Base-by-base conservation (phyloP, 768 basidiomycete genomes). In the Dacryopinax spathularia region DNA sequence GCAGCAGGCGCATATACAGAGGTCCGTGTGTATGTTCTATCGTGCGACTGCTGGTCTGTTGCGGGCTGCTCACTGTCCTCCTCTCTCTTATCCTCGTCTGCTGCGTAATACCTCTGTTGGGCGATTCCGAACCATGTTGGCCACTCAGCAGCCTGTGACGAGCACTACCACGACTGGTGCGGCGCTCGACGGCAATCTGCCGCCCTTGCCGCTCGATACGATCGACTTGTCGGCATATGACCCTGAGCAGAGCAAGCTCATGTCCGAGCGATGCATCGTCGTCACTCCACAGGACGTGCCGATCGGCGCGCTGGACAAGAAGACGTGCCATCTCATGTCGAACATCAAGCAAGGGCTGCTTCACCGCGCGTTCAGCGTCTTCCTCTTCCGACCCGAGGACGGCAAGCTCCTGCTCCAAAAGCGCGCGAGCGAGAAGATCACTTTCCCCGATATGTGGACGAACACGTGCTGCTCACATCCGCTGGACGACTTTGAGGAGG, bases 381-480 rank as follows among this genome's bases (percentile, higher is more conserved):
- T 99, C 74, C 82, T 97, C 67, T 99, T 98, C 80, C 80, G 92
- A 35, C 96, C 96, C 1, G 84, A 84, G 13, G 92, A 97, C 73
- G 96, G 96, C 48, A 89, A 87, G 74, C 81, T 99, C 18, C 79
- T 99, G 29, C 81, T 99, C 44, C 96, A 99, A 73, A 91, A 92
- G 74, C 84, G 96, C 35, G 96, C 96, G 20, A 80, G 86, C n/a
- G 93, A 95, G 77, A 99, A 99, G 79, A 99, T 99, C 72, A 99
- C 96, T 6, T 99, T 99, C 78, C 96, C 96, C 4, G 82, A 90
- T 69, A 93, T 97, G 93, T 99, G 96, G 96, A 99, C 96, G 33
- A 99, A 99, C 75, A 98, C 96, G 7, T 99, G 96, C 73, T 99
- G 95, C 77, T 93, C 91, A 25, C 95, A 99, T 72, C 95, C 95